phyloP scores from a whole-genome alignment of 139 green algal genomes.

The Closterium sp. region DNA sequence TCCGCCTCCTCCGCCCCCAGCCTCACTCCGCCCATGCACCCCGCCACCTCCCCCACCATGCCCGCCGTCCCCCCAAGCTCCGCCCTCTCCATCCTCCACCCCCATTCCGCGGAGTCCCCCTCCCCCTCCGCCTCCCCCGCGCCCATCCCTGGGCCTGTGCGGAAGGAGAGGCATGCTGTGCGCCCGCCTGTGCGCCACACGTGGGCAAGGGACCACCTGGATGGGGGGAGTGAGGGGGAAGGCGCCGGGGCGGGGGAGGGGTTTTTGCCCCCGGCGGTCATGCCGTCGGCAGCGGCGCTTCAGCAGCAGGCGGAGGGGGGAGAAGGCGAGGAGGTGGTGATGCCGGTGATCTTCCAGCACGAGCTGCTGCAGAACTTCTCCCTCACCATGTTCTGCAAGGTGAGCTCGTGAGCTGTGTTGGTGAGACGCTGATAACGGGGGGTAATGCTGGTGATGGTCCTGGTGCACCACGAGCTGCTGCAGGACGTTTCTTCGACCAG shows the following conservation, averaged over 20 bases:
- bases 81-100: not conserved
- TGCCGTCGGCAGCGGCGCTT: not conserved
- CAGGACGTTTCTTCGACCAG: conserved; percentile 84
- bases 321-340: not conserved
- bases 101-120: not conserved
- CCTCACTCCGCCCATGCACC: not conserved
- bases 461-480: conserved; percentile 94
- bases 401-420: conserved; percentile 5
- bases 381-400: conserved; percentile 95
- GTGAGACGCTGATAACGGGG: too few relatives aligned
- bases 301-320: not conserved
- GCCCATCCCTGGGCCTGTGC: not conserved
- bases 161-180: conserved; percentile 67
- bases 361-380: conserved; percentile 92
- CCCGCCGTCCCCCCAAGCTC: not conserved
- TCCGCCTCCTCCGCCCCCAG: conserved; percentile 7
- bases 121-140: not conserved
- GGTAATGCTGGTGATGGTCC: not conserved
- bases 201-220: conserved; percentile 53
- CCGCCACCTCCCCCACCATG: not conserved
- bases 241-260: conserved; percentile 21
- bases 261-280: not conserved
- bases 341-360: conserved; percentile 83
- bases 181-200: conserved; percentile 87
- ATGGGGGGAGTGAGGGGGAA: not conserved